Conservation (phyloP, 2,329 filamentous ascomycete species). For the Cladophialophora chaetospira region DNA sequence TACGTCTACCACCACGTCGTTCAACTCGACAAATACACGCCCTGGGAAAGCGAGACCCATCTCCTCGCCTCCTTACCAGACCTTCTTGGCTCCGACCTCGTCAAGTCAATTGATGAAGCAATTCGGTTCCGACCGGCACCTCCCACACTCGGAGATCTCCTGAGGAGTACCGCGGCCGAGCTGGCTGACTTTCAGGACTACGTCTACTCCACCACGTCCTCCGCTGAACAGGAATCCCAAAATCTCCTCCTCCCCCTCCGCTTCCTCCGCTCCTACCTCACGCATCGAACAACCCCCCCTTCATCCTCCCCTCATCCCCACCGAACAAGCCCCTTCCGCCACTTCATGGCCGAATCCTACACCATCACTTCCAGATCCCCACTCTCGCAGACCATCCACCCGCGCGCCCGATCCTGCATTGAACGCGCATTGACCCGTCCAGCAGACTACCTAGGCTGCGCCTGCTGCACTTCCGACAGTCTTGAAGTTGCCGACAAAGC, state of each 20-base stretch:
- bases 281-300: neutral
- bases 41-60: conserved; percentile 11
- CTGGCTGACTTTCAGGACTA: neutral
- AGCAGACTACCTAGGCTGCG: conserved; percentile 62
- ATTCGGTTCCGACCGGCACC: neutral
- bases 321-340: conserved; percentile 40
- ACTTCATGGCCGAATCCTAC: conserved; percentile 58
- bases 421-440: conserved; percentile 62
- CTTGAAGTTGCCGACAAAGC: conserved; percentile 37
- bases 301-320: conserved; percentile 1
- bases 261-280: conserved; percentile 10
- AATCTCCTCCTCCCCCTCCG: no score
- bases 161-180: neutral
- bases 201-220: no score
- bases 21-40: neutral
- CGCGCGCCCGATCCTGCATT: conserved; percentile 59
- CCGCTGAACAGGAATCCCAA: no score
- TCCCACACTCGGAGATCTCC: neutral
- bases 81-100: conserved; percentile 10
- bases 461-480: conserved; percentile 45
- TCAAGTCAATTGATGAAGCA: conserved; percentile 9
- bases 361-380: conserved; percentile 61
- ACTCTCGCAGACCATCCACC: conserved; percentile 59
- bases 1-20: conserved; percentile 11
- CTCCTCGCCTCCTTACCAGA: conserved; percentile 18